Base-by-base conservation (phyloP, 192 early-diverging fungal genomes). In the Rhizophagus sp. region DNA sequence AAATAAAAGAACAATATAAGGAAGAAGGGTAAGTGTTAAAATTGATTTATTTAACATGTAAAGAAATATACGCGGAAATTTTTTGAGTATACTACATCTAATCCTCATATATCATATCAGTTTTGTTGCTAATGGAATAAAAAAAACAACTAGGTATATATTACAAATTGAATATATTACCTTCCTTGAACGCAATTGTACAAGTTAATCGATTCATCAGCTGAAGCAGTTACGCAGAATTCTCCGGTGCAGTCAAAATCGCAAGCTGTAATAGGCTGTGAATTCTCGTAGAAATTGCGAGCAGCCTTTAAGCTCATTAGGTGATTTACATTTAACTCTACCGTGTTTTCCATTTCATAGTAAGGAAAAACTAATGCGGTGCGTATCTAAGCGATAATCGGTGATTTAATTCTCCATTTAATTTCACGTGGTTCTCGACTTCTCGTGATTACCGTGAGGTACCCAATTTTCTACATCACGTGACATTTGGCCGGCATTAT, bases 161-260 rank as follows among this genome's bases (percentile, higher is more conserved):
- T 22, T 49, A 2, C 9, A 12, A 47, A 12, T 52, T 25, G 10
- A 1, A 17, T 41, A 34, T 11, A 24, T 65, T 87, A 96, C 95
- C 82, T 91, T 88, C 96, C 97, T 34, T 85, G 85, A 25, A 85
- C 74, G 83, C 92, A 93, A 85, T 97, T 92, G 81, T 97, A 98
- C 50, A 99, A 86, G 22, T 91, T 90, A 63, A 99, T 83, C 64
- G 92, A 92, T 79, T 99, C 97, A 85, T 99, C 96, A 13, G 87
- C 85, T 36, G 94, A 92, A 3, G 93, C 88, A 10, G 95, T 95
- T 19, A 97, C 87, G 74, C 93, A 94, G 17, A 90, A 88, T 24
- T 90, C 88, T 1, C 97, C 97, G 4, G 88, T 79, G 24, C 87
- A 83, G 76, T 95, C 93, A 85, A 94, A 98, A 81, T 95, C 94